Percentiles rank a stretch among this genome's conserved stretches.
Conservation (phyloP, 257 asterid species). For the Solanum chmielewskii region DNA sequence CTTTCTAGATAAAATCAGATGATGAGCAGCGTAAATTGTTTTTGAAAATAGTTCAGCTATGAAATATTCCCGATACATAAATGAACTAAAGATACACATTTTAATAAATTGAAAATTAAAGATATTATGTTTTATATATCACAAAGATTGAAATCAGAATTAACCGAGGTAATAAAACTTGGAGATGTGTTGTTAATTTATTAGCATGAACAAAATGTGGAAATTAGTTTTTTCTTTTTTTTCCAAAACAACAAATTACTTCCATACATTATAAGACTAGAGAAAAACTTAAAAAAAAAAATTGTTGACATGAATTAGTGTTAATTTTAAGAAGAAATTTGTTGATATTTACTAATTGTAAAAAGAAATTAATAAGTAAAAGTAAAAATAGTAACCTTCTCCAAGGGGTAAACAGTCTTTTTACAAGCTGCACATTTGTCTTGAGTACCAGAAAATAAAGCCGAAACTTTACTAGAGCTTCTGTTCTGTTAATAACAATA, state of each 20-base stretch:
- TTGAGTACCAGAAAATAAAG: constrained; percentile 54
- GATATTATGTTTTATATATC: neutral
- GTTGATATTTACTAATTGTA: neutral
- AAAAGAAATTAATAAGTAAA: neutral
- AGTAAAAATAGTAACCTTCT: constrained; percentile 24
- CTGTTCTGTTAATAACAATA: constrained; percentile 22
- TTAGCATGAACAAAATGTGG: neutral
- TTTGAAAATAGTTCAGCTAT: neutral
- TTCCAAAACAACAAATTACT: neutral
- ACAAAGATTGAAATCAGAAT: neutral
- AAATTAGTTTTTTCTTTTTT: neutral
- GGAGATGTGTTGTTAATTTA: neutral
- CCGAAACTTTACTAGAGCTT: constrained; percentile 34
- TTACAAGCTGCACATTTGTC: constrained; percentile 53
- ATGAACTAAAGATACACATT: neutral
- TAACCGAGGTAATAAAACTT: neutral
- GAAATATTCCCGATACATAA: neutral
- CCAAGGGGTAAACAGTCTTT: constrained; percentile 56
- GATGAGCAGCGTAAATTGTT: neutral
- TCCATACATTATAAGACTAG: neutral
- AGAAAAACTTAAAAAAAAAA: neutral
- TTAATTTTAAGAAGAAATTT: neutral
- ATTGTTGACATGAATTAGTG: neutral
- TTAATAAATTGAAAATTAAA: neutral
- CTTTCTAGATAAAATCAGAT: neutral